A percentile compares a stretch with the other conserved stretches of the same genome.
phyloP scores from a whole-genome alignment of 306 rosid genomes.

The Rubus idaeus region DNA sequence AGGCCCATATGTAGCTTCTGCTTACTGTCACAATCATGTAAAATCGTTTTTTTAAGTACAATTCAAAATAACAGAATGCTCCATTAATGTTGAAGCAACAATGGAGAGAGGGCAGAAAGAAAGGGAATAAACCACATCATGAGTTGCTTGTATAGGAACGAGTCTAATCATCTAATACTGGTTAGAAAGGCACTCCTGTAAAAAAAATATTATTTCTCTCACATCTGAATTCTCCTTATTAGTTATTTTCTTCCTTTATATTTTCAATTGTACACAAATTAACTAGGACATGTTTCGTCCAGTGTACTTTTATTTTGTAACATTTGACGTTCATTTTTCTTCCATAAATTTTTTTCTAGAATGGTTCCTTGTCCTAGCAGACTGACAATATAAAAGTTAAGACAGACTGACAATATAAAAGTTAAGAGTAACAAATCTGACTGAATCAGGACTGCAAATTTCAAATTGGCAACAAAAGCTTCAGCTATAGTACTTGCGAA shows the following conservation, averaged over 20 bases:
- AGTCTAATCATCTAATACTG: neutral
- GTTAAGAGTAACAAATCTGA: neutral
- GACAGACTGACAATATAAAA: neutral
- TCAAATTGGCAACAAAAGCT: neutral
- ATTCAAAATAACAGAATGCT: constrained; percentile 9
- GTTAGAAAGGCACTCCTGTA: neutral
- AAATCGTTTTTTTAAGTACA: constrained; percentile 2
- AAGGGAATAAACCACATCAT: neutral
- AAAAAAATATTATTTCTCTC: neutral
- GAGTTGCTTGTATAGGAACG: neutral
- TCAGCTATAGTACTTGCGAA: neutral
- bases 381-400: neutral
- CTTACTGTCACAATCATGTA: constrained; percentile 49
- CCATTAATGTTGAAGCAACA: neutral
- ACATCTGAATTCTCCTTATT: neutral
- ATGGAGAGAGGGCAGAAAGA: neutral
- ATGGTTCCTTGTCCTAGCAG: neutral
- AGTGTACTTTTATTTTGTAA: neutral
- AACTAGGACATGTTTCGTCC: neutral
- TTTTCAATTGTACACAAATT: neutral
- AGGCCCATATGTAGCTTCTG: constrained; percentile 78
- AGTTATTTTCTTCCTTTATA: neutral
- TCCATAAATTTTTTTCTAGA: neutral
- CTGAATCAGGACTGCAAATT: neutral
- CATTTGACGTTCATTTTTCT: neutral